phyloP scores from a whole-genome alignment of 495 filamentous ascomycete genomes.

The Peziza echinospora region DNA sequence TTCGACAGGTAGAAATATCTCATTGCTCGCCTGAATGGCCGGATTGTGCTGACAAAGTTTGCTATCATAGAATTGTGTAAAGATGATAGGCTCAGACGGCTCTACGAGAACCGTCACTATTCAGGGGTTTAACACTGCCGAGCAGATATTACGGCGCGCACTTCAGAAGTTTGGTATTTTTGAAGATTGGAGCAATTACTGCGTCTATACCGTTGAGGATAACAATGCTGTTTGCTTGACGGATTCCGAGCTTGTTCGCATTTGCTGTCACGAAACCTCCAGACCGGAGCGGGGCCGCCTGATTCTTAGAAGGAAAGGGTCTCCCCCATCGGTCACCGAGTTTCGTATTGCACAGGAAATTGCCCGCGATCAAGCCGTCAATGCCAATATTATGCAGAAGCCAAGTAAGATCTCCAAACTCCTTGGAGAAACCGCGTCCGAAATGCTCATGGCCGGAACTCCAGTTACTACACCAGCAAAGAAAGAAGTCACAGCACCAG shows the following conservation, averaged over 20 bases:
- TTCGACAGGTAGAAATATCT: constrained; percentile 14
- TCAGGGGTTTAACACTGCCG: constrained; percentile 66
- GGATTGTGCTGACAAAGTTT: no score
- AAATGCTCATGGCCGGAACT: constrained; percentile 10
- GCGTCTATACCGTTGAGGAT: constrained; percentile 68
- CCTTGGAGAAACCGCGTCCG: not conserved
- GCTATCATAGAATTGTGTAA: constrained; percentile 20
- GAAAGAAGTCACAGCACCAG: constrained; percentile 5
- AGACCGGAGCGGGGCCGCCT: constrained; percentile 69
- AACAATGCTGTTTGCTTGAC: constrained; percentile 50
- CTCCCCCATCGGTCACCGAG: constrained; percentile 14
- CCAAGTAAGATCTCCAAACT: not conserved
- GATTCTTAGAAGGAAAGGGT: constrained; percentile 39
- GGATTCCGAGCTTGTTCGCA: constrained; percentile 63
- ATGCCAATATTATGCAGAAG: not conserved
- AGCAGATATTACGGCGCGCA: constrained; percentile 72
- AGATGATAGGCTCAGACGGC: constrained; percentile 73
- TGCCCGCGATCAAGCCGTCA: constrained; percentile 12
- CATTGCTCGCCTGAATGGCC: no score
- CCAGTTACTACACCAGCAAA: constrained; percentile 9
- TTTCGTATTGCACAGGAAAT: constrained; percentile 17
- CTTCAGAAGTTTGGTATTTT: constrained; percentile 49
- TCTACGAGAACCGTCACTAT: constrained; percentile 80
- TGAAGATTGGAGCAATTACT: constrained; percentile 59
- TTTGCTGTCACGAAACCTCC: constrained; percentile 44